These are phyloP conservation scores for Durusdinium trenchii DNA, from an alignment of 73 alveolate species.

Conservation along the genomic window DNA sequence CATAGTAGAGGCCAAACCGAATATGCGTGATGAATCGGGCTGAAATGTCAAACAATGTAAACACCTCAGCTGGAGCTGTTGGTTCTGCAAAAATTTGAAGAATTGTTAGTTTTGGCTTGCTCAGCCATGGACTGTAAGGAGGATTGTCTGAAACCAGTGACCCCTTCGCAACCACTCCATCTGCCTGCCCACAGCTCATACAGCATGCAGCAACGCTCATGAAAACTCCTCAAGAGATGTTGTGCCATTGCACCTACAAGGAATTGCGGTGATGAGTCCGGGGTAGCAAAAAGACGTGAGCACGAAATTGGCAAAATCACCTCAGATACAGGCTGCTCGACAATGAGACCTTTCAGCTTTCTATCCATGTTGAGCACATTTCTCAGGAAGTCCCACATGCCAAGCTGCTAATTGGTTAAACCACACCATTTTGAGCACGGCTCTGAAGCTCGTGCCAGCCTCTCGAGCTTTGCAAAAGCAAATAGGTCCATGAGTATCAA, in stretches of 20 bases:
- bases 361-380: background rate
- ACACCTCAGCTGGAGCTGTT: slow-evolving; percentile 2
- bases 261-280: slow-evolving; percentile 87
- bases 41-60: slow-evolving; percentile 72
- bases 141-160: slow-evolving; percentile 93
- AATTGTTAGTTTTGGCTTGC: background rate
- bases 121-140: slow-evolving; percentile 6
- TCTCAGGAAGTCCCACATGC: background rate
- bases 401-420: slow-evolving; percentile 56
- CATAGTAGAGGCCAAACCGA: slow-evolving; percentile 64
- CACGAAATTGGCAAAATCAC: slow-evolving; percentile 86
- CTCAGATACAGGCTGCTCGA: background rate
- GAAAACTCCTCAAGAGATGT: background rate
- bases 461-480: background rate
- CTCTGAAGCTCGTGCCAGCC: slow-evolving; percentile 79
- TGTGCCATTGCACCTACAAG: slow-evolving; percentile 31
- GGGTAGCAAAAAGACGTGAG: slow-evolving; percentile 88
- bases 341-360: background rate
- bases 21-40: slow-evolving; percentile 81
- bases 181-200: slow-evolving; percentile 10
- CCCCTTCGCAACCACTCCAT: slow-evolving; percentile 71
- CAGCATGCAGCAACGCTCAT: background rate
- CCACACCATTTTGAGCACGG: slow-evolving; percentile 78
- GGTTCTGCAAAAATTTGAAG: too few species aligned
- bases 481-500: too few species aligned